Base-by-base conservation (phyloP, 345 rosid species). In the Aquilaria yunnanensis region DNA sequence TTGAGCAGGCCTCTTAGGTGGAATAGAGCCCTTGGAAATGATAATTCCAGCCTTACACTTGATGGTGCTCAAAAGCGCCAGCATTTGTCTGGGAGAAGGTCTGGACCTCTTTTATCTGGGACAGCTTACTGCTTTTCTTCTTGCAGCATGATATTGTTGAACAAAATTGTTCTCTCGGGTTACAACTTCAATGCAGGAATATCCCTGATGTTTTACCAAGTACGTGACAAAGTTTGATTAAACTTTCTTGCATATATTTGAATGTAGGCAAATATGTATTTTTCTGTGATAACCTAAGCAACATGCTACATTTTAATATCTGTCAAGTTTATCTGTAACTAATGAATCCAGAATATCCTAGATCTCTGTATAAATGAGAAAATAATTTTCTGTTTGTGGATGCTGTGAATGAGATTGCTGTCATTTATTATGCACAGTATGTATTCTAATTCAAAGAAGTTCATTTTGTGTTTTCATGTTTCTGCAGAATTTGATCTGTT, bases 181-280 rank as follows among this genome's bases (percentile, higher is more conserved):
- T 93, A 78, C 57, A 75, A 90, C 55, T 93, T 93, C 59, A 78
- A 77, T 37, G 98, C 97, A 0, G 96, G 85, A 65, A 75, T 87
- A 66, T 87, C 96, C 16, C 69, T 93, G 67, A 84, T 93, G 97
- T 72, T 93, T 32, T 93, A 90, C 82, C 98, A 93, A 78, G 98
- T 93, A 82, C 32, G 80, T 60, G 37, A 30, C 45, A 30, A 9
- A 34, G 14, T 12, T 65, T 6, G 4, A 47, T 16, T 37, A 14
- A 52, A 23, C 14, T 53, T 53, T 8, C n/a, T 47, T 41, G 59
- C 55, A 43, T 63, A 32, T 31, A 37, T 3, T 3, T 37, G 43
- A 8, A 12, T 23, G 3, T 59, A 30, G n/a, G 12, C 52, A 11
- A 47, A 14, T 14, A 43, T 30, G 57, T 34, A 54, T 48, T 10